A percentile compares a stretch with the other conserved stretches of the same genome.
These are phyloP conservation scores for Neospora caninum DNA, from an alignment of 169 alveolate genomes.

Conservation along the genomic window DNA sequence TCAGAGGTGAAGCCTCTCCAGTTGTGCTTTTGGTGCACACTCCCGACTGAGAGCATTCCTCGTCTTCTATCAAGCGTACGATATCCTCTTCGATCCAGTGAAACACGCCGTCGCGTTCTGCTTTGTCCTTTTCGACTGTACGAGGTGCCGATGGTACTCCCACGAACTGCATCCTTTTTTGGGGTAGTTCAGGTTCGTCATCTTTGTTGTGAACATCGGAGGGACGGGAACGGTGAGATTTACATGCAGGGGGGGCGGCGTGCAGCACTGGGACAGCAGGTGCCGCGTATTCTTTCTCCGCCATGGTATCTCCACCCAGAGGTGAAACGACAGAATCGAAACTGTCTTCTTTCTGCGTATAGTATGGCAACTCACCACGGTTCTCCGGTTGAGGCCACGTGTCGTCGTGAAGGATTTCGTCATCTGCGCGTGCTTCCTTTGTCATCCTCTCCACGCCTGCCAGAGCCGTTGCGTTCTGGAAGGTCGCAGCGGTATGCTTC, in stretches of 20 bases:
- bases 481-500: not conserved
- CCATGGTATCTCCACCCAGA: not conserved
- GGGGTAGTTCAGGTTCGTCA: not conserved
- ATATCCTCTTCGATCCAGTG: constrained; percentile 22
- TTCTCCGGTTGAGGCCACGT: not conserved
- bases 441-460: not conserved
- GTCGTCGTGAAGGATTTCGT: not conserved
- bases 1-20: not conserved
- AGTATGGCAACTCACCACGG: not conserved
- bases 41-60: not conserved
- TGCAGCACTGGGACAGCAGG: not conserved
- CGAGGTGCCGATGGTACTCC: too few relatives aligned
- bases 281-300: not conserved
- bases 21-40: not conserved
- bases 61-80: not conserved
- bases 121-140: not conserved
- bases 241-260: not conserved
- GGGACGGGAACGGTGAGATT: not conserved
- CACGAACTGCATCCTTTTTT: too few relatives aligned
- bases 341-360: not conserved
- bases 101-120: not conserved
- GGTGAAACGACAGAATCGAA: not conserved
- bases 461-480: not conserved
- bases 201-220: not conserved
- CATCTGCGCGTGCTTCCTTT: not conserved